phyloP scores from a whole-genome alignment of 108 stramenopile genomes.

The Skeletonema costatum region DNA sequence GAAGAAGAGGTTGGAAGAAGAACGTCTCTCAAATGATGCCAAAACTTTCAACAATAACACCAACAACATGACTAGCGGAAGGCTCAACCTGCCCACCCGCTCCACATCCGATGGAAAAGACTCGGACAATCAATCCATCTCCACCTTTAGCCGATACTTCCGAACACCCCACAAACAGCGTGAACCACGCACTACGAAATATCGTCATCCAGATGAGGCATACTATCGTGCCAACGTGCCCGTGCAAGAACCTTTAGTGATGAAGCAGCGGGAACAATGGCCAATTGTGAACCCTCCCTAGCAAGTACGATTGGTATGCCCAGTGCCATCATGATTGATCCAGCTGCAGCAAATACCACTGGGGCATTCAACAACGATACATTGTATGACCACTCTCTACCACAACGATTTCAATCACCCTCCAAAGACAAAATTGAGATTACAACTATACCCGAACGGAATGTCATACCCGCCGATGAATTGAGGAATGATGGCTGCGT shows the following conservation, averaged over 20 bases:
- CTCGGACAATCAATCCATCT: conserved; percentile 8
- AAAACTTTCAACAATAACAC: conserved; percentile 3
- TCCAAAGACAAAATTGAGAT: conserved; percentile 46
- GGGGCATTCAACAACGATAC: background rate
- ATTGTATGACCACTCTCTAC: background rate
- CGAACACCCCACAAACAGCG: background rate
- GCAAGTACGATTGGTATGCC: conserved; percentile 42
- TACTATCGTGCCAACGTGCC: conserved; percentile 2
- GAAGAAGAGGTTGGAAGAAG: conserved; percentile 29
- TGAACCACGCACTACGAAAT: background rate
- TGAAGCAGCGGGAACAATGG: conserved; percentile 23
- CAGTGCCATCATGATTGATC: conserved; percentile 15
- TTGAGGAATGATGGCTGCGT: conserved; percentile 10
- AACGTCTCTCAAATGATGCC: background rate
- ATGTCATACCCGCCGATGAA: conserved; percentile 27
- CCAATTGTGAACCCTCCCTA: conserved; percentile 20
- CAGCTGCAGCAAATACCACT: background rate
- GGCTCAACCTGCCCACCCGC: conserved; percentile 2
- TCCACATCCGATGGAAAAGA: background rate
- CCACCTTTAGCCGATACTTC: conserved; percentile 2
- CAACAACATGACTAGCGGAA: background rate
- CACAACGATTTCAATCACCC: background rate
- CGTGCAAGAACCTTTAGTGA: conserved; percentile 17
- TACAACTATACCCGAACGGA: conserved; percentile 41
- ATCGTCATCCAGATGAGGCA: conserved; percentile 2